Conservation (phyloP, 441 rosid species). For the Populus hybrid region DNA sequence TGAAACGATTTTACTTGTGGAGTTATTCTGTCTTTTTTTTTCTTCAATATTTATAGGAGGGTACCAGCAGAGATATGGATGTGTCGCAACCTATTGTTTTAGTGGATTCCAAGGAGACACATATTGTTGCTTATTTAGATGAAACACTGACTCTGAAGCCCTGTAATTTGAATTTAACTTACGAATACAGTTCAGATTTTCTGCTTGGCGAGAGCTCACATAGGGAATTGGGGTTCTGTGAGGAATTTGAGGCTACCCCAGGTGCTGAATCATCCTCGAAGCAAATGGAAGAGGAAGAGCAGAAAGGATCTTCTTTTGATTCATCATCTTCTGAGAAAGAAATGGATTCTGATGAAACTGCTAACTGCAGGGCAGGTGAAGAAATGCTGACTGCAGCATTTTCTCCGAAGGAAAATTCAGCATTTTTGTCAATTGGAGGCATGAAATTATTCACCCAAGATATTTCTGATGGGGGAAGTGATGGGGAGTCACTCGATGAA, state of each 20-base stretch:
- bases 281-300: slow-evolving; percentile 40
- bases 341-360: slow-evolving; percentile 28
- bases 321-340: slow-evolving; percentile 35
- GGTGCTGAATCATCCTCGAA: slow-evolving; percentile 46
- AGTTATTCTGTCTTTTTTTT: background rate
- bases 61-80: slow-evolving; percentile 24
- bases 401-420: slow-evolving; percentile 45
- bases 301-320: slow-evolving; percentile 29
- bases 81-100: slow-evolving; percentile 38
- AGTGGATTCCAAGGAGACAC: slow-evolving; percentile 44
- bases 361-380: slow-evolving; percentile 19
- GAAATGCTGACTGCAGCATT: slow-evolving; percentile 29
- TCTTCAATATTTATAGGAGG: slow-evolving; percentile 30
- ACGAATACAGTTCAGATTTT: slow-evolving; percentile 60
- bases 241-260: slow-evolving; percentile 45
- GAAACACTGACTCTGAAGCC: slow-evolving; percentile 41
- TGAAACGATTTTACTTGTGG: background rate
- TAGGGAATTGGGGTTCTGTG: slow-evolving; percentile 62
- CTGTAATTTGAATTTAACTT: slow-evolving; percentile 35
- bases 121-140: slow-evolving; percentile 62
- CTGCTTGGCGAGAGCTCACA: slow-evolving; percentile 59
- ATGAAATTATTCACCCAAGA: slow-evolving; percentile 69
- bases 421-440: slow-evolving; percentile 65
- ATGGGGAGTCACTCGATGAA: slow-evolving; percentile 38
- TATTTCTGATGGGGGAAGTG: slow-evolving; percentile 58